phyloP scores from a whole-genome alignment of 371 early-diverging fungal species.

The Apophysomyces trapeziformis region DNA sequence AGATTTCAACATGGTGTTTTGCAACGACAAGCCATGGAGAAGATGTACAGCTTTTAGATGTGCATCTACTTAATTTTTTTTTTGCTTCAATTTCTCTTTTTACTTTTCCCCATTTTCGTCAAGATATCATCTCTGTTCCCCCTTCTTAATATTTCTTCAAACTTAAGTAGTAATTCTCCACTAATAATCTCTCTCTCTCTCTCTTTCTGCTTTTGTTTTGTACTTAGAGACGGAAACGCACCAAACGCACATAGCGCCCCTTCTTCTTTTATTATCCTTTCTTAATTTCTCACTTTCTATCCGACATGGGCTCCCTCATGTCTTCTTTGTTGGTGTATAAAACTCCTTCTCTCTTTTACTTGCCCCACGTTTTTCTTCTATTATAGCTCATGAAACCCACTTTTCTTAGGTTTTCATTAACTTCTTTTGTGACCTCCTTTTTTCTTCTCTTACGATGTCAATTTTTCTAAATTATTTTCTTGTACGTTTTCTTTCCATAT shows the following conservation, averaged over 20 bases:
- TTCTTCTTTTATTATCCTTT: not conserved
- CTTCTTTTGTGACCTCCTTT: not conserved
- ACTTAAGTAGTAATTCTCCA: conserved; percentile 1
- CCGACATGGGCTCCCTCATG: not conserved
- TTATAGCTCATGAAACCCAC: not conserved
- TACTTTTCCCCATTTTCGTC: not conserved
- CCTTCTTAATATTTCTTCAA: conserved; percentile 3
- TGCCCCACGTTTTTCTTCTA: not conserved
- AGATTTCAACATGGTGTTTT: conserved; percentile 56
- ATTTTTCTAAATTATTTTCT: conserved; percentile 8
- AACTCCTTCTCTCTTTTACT: conserved; percentile 15
- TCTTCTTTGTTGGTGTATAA: conserved; percentile 21
- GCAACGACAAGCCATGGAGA: conserved; percentile 58
- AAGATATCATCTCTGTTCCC: not conserved
- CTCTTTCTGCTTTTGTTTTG: conserved; percentile 14
- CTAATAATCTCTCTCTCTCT: conserved; percentile 15
- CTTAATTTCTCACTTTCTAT: not conserved
- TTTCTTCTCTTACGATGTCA: not conserved
- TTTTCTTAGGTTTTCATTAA: too few relatives aligned
- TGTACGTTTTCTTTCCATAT: conserved; percentile 4
- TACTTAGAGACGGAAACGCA: conserved; percentile 17
- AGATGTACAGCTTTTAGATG: conserved; percentile 48
- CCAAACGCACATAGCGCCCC: conserved; percentile 21
- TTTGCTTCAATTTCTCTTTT: not conserved
- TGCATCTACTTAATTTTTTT: not conserved